Evolutionary conservation across 2,329 filamentous ascomycete genomes (phyloP), one percentile per base, ranked within the genome.

Genomic region (Harringtonia aguacate): DNA sequence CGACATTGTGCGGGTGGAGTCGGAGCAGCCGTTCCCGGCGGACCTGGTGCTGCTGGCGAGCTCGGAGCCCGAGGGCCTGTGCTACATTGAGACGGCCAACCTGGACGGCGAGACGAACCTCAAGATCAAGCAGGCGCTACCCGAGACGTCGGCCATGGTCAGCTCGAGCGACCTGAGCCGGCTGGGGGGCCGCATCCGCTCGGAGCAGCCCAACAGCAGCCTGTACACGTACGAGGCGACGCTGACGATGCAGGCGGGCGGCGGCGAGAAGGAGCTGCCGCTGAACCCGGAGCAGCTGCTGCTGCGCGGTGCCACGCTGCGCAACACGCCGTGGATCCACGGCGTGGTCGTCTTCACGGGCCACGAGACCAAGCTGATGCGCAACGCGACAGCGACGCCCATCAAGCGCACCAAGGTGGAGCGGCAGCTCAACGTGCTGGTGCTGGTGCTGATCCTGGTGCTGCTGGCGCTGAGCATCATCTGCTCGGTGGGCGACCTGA

Each of bases 321-420:
- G 92, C 55, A 98, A 98, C 58, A 98, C 92, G 2, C 90, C 89
- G 27, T 98, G 92, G 90, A 80, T 97, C 39, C 87, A 98, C 60
- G 92, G 90, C 33, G 77, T 94, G 17, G 92, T 98, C 44, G 90
- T 98, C 15, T 98, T 97, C 57, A 95, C 87, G 3, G 92, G 92
- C 41, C 92, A 98, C 63, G 92, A 98, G 67, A 97, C 92, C 8
- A 98, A 98, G 65, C 75, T 98, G 50, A 97, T 98, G 92, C 82
- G 92, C 54, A 98, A 98, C 60, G 94, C 92, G 17, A 98, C 90
- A 4, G 90, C 90, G 5, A 84, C 92, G 1, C 94, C 92, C 7
- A 98, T 98, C 67, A 98, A 98, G 69, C 84, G 90, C 45, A 98
- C 92, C 30, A 90, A 89, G 53, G 90, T 98, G 8, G 92, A 98